Percentiles rank a stretch among this genome's conserved stretches.
These are phyloP conservation scores for Trifolium subterraneum DNA, from an alignment of 306 rosid genomes.

Conservation along the genomic window DNA sequence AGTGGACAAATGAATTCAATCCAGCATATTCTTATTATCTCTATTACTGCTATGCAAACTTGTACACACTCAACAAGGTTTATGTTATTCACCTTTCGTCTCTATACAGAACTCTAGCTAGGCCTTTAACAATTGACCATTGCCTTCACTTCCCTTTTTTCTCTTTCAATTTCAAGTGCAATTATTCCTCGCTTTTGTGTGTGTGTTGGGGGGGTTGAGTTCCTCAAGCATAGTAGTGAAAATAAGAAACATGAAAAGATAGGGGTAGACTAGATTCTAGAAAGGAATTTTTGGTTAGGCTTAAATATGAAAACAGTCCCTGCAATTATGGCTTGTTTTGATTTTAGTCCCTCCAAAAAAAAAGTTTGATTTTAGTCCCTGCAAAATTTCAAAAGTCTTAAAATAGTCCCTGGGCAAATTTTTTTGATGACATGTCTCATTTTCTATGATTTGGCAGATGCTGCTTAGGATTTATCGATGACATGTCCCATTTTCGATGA, in stretches of 20 bases:
- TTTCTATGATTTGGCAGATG: too few relatives aligned
- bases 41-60: slow-evolving; percentile 78
- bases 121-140: slow-evolving; percentile 11
- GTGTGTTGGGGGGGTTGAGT: neutral
- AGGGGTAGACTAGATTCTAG: neutral
- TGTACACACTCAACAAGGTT: slow-evolving; percentile 87
- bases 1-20: slow-evolving; percentile 86
- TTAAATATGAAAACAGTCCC: too few relatives aligned
- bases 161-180: neutral
- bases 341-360: too few relatives aligned
- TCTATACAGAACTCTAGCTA: slow-evolving; percentile 14
- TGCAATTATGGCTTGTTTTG: too few relatives aligned
- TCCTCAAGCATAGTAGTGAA: neutral
- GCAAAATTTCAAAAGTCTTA: too few relatives aligned
- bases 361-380: too few relatives aligned
- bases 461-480: too few relatives aligned
- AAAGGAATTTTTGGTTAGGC: neutral
- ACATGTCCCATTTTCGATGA: too few relatives aligned
- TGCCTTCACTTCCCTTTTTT: slow-evolving; percentile 1
- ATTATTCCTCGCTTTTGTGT: neutral
- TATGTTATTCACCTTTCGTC: slow-evolving; percentile 27
- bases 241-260: neutral
- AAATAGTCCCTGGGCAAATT: too few relatives aligned
- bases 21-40: slow-evolving; percentile 86
- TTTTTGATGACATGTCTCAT: too few relatives aligned